Conservation (phyloP, 2,329 filamentous ascomycete species). For the Lasiodiplodia citricola region DNA sequence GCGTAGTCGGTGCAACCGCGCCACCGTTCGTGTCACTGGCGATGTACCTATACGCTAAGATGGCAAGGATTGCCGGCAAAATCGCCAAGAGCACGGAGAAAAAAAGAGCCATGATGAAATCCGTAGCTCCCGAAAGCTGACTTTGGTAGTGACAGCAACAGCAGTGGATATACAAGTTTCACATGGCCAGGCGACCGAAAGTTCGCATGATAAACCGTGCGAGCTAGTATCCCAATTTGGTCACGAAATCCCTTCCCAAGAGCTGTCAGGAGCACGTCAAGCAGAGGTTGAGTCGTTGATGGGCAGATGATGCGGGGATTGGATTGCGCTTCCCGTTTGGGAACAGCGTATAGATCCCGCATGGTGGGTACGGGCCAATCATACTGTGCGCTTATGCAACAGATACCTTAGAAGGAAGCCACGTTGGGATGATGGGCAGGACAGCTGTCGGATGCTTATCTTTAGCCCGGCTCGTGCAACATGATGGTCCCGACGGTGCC, state of each 20-base stretch:
- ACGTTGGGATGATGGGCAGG: neutral
- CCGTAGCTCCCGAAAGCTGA: neutral
- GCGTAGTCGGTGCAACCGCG: neutral
- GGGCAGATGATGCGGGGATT: constrained; percentile 23
- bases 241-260: neutral
- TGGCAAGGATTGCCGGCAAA: neutral
- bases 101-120: neutral
- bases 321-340: constrained; percentile 25
- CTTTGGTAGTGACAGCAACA: neutral
- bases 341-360: constrained; percentile 12
- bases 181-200: neutral
- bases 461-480: neutral
- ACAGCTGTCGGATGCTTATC: constrained; percentile 8
- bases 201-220: neutral
- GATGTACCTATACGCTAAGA: neutral
- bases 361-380: constrained; percentile 1
- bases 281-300: neutral
- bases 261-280: neutral
- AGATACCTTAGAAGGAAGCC: neutral
- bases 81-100: neutral
- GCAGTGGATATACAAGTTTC: constrained; percentile 14
- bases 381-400: neutral
- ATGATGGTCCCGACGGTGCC: neutral
- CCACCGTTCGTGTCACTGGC: neutral
- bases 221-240: neutral